phyloP scores from a whole-genome alignment of 2,329 filamentous ascomycete genomes.

The Bertia moriformis region DNA sequence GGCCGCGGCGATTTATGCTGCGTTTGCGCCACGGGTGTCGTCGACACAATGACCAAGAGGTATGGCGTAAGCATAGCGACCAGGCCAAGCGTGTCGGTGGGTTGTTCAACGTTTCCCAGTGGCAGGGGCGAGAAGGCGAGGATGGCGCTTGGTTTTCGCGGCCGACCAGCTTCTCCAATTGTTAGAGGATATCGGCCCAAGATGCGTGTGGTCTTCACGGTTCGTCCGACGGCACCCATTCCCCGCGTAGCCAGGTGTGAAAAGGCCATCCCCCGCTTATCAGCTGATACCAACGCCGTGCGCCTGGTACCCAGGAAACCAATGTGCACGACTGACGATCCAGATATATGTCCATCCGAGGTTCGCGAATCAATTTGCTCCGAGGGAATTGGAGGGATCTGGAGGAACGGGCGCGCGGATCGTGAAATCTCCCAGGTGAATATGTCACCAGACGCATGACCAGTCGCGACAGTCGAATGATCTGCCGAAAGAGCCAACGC shows the following conservation, averaged over 20 bases:
- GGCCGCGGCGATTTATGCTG: constrained; percentile 86
- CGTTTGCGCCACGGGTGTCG: constrained; percentile 87
- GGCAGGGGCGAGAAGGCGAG: constrained; percentile 82
- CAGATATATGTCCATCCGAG: constrained; percentile 70
- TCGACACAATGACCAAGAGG: constrained; percentile 89
- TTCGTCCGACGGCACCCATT: constrained; percentile 69
- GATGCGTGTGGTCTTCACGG: constrained; percentile 79
- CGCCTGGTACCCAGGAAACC: constrained; percentile 87
- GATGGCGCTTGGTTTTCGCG: constrained; percentile 82
- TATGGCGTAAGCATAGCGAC: constrained; percentile 95
- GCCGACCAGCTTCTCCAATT: constrained; percentile 26
- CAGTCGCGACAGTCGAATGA: constrained; percentile 78
- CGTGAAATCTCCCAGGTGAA: constrained; percentile 91
- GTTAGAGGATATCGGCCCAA: constrained; percentile 72
- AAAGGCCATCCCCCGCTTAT: constrained; percentile 93
- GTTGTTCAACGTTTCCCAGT: constrained; percentile 81
- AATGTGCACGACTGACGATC: constrained; percentile 71
- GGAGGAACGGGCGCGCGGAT: constrained; percentile 73
- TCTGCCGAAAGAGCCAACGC: constrained; percentile 84
- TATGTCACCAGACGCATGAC: constrained; percentile 78
- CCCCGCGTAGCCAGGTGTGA: constrained; percentile 89
- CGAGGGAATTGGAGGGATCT: constrained; percentile 63
- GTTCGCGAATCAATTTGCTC: constrained; percentile 48
- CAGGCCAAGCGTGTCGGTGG: constrained; percentile 73
- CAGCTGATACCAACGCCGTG: constrained; percentile 86